Conservation (phyloP, 2,329 filamentous ascomycete genomes). For the Colletotrichum euphorbiae region DNA sequence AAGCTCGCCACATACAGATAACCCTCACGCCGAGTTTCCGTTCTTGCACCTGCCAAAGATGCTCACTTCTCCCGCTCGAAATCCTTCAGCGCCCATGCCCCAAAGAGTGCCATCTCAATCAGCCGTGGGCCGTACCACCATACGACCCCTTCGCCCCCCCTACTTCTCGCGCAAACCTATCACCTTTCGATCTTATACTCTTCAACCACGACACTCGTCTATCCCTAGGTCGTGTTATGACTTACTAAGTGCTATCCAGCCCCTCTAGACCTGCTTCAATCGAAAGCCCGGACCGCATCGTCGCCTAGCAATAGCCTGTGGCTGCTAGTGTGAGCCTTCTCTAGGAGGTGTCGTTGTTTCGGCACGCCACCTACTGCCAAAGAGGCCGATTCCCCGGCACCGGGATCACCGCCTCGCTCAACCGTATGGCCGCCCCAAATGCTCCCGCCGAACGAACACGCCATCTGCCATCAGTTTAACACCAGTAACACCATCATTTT, state of each 20-base stretch:
- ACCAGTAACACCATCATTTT: slow-evolving; percentile 11
- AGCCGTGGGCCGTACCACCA: slow-evolving; percentile 5
- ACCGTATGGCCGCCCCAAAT: slow-evolving; percentile 8
- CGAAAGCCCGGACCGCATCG: slow-evolving; percentile 1
- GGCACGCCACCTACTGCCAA: slow-evolving; percentile 30
- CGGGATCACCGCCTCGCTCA: slow-evolving; percentile 18
- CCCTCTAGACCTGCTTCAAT: slow-evolving; percentile 18
- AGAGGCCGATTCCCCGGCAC: slow-evolving; percentile 36
- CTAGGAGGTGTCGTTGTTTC: slow-evolving; percentile 34
- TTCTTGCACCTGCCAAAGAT: slow-evolving; percentile 11
- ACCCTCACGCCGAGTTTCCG: slow-evolving; percentile 1
- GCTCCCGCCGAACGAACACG: slow-evolving; percentile 24
- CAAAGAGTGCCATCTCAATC: neutral
- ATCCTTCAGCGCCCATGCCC: neutral
- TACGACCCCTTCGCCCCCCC: neutral
- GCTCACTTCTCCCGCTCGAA: neutral
- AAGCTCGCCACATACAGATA: slow-evolving; percentile 29
- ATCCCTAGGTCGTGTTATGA: slow-evolving; percentile 6
- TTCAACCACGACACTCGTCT: slow-evolving; percentile 15
- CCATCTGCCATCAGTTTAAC: slow-evolving; percentile 11
- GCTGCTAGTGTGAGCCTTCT: slow-evolving; percentile 22
- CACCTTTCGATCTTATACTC: slow-evolving; percentile 9
- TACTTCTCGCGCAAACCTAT: neutral
- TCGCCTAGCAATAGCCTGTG: neutral
- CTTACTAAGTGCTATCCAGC: slow-evolving; percentile 5